Evolutionary conservation across 352 stramenopile genomes (phyloP), one percentile per base, ranked within the genome.

Genomic region (Pythium aphanidermatum): DNA sequence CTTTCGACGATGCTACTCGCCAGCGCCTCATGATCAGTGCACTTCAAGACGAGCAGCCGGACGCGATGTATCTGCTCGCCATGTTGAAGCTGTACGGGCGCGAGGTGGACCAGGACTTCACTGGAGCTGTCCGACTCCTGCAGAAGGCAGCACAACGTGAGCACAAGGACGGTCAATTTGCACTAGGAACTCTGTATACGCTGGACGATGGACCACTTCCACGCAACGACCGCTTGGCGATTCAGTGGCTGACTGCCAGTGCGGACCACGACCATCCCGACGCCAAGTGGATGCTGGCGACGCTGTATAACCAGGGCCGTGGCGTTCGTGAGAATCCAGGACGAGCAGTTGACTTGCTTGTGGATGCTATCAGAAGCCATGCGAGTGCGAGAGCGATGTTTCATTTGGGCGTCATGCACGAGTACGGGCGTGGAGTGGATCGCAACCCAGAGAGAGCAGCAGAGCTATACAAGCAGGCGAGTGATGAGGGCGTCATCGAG

Each of bases 401-500:
- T 26, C 39, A 55, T 14, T 30, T 64, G 5, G 55, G 55, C 2
- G 37, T 54, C 8, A 58, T 66, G 58, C 35, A 54, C 39, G 58
- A 66, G 28, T 66, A 66, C 42, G 58, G 58, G 12, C 52, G 39
- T 17, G 56, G 41, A 4, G 40, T 54, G n/a, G 6, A 34, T 11
- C 38, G 19, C 13, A 40, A 66, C 29, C 24, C 38, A 11, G 13
- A 21, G 1, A 30, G 27, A 19, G 58, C 58, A 16, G 51, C 45
- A 6, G 43, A 51, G 30, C 29, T 63, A 16, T 66, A 66, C 24
- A 21, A 24, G 13, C 17, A 29, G 19, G 58, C 46, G 5, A 46
- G 39, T n/a, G 61, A 55, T 10, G 20, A 55, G 8, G 39, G 47
- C 35, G 49, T 82, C n/a, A 21, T 56, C 2, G 73, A 84, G 13